These are phyloP conservation scores for Thymus quinquecostatus DNA, from an alignment of 257 asterid genomes.

Conservation along the genomic window DNA sequence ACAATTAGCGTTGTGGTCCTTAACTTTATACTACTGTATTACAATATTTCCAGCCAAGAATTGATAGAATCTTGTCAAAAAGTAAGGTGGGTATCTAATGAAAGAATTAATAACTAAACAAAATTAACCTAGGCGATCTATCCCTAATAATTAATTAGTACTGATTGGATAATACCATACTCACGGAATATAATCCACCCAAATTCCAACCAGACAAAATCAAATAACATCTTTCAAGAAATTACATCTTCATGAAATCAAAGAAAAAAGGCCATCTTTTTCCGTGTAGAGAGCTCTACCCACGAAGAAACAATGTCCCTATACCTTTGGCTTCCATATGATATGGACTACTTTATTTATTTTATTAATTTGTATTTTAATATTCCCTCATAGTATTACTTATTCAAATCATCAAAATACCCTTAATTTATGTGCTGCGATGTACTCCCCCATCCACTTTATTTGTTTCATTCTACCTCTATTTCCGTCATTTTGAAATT, in stretches of 20 bases:
- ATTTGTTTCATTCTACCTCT: too few species aligned
- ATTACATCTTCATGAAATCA: constrained; percentile 23
- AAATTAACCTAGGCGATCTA: neutral
- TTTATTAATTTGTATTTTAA: neutral
- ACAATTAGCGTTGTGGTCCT: too few species aligned
- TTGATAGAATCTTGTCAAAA: constrained; percentile 5
- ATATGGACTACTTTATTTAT: constrained; percentile 20
- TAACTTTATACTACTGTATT: too few species aligned
- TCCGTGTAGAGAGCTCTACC: constrained; percentile 32
- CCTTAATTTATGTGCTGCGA: constrained; percentile 27
- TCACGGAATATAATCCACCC: constrained; percentile 41
- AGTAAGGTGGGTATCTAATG: neutral
- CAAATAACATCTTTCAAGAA: constrained; percentile 35
- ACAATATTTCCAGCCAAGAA: neutral
- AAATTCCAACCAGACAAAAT: constrained; percentile 15
- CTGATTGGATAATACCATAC: constrained; percentile 48
- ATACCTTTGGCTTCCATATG: constrained; percentile 51
- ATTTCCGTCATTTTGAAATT: too few species aligned
- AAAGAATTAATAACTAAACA: neutral
- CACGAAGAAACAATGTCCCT: constrained; percentile 47
- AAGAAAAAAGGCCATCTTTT: constrained; percentile 25
- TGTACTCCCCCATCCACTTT: neutral
- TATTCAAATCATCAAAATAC: neutral
- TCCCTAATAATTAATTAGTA: constrained; percentile 26
- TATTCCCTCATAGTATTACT: neutral